Evolutionary conservation across 768 basidiomycete species (phyloP), one percentile per base, ranked within the genome.

Genomic region (Collybiopsis luxurians): DNA sequence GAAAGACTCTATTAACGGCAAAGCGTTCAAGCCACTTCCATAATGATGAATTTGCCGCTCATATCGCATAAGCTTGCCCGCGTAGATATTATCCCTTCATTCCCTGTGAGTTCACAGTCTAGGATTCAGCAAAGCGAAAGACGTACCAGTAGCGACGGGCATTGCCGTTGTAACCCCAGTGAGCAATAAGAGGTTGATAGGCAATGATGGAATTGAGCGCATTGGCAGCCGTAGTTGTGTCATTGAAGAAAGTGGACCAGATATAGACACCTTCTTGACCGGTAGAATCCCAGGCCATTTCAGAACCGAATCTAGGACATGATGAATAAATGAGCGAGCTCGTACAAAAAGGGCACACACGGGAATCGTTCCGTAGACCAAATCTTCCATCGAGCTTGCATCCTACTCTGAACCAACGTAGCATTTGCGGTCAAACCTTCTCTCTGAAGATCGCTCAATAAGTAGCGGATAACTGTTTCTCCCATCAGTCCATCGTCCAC

Each of bases 131-230:
- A n/a, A 11, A 23, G 39, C 10, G 30, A 38, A 26, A 38, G 12
- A 64, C 71, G 47, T 53, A 81, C 81, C 80, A 82, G 67, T 82
- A 83, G 28, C 82, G 74, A 53, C 81, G 70, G 1, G 82, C 82
- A 62, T 83, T 83, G 6, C 82, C 81, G 60, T 83, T 82, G 66
- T 82, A 82, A 15, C 81, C 82, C 82, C 81, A 84, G 64, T 83
- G 81, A n/a, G 81, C 75, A 31, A 83, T 74, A 5, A 79, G 71
- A 2, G 82, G 81, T 60, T 84, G 79, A 59, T 82, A 84, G 1
- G 81, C 81, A 47, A 84, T 63, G 49, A 83, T 81, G 1, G 81
- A 82, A 59, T 82, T 82, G 61, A 84, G 67, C 5, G 77, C 75
- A 61, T 83, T 83, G 30, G 70, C 68, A 2, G 80, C 77, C 2